These are phyloP conservation scores for Phytophthora megakarya DNA, from an alignment of 352 stramenopile species.

Conservation along the genomic window DNA sequence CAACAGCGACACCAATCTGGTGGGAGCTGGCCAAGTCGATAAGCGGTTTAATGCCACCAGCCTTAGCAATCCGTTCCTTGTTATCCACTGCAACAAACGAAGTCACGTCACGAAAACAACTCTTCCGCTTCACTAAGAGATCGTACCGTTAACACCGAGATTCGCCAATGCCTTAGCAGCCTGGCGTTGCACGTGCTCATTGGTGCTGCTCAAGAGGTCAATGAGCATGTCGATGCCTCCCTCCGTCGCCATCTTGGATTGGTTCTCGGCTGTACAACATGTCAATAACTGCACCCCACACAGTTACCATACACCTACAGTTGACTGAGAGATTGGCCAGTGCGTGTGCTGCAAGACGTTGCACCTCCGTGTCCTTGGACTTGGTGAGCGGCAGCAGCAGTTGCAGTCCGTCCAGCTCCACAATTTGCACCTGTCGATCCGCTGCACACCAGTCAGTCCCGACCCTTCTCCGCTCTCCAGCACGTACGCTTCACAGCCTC, in stretches of 20 bases:
- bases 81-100: conserved; percentile 74
- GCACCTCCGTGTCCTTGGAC: conserved; percentile 92
- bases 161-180: conserved; percentile 94
- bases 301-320: conserved; percentile 43
- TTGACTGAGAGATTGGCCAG: conserved; percentile 95
- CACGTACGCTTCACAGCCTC: conserved; percentile 92
- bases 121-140: background rate
- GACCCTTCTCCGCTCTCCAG: background rate
- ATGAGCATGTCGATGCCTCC: conserved; percentile 95
- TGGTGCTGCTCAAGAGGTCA: conserved; percentile 80
- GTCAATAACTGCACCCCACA: background rate
- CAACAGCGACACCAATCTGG: conserved; percentile 86
- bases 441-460: conserved; percentile 45
- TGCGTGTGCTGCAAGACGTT: conserved; percentile 92
- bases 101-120: background rate
- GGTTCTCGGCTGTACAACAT: conserved; percentile 85
- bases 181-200: conserved; percentile 92
- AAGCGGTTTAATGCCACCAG: conserved; percentile 88
- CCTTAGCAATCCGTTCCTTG: conserved; percentile 92
- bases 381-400: conserved; percentile 93
- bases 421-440: conserved; percentile 94
- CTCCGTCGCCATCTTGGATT: conserved; percentile 93
- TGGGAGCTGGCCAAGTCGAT: conserved; percentile 82
- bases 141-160: conserved; percentile 88
- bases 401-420: conserved; percentile 92